These are phyloP conservation scores for Termitomyces sp. DNA, from an alignment of 768 basidiomycete genomes.

Conservation along the genomic window DNA sequence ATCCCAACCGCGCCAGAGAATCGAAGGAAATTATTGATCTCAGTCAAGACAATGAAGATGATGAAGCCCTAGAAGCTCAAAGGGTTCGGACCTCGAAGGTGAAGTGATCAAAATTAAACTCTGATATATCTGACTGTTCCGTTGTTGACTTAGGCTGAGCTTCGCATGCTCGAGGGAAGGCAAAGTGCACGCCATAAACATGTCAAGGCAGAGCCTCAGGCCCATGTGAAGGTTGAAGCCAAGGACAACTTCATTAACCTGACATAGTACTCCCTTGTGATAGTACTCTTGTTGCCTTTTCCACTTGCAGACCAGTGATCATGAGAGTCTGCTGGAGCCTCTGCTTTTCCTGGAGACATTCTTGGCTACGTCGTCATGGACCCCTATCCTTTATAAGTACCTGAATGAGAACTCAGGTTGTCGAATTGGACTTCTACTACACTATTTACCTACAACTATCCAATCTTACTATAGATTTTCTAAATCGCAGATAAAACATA, in stretches of 20 bases:
- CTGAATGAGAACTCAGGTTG: too few species aligned
- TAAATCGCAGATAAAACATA: too few species aligned
- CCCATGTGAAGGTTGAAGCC: neutral
- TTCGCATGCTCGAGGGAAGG: neutral
- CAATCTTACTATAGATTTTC: too few species aligned
- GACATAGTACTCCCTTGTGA: neutral
- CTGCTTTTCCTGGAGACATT: neutral
- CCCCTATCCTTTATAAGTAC: neutral
- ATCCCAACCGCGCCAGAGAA: neutral
- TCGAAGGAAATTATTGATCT: neutral
- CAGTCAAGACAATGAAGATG: neutral
- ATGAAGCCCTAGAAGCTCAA: neutral
- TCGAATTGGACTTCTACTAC: too few species aligned
- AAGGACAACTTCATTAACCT: neutral
- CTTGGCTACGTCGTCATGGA: neutral
- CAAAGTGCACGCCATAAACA: neutral
- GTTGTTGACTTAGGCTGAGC: neutral
- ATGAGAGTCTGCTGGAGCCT: neutral
- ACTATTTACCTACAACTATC: too few species aligned
- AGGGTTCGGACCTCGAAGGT: neutral
- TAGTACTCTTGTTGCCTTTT: neutral
- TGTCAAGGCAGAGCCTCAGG: neutral
- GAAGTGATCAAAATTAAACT: neutral
- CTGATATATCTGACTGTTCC: neutral
- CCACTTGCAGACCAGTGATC: neutral